A percentile compares a stretch with the other conserved stretches of the same genome.
These are phyloP conservation scores for Barbatosphaeria neglecta DNA, from an alignment of 495 filamentous ascomycete genomes.

Conservation along the genomic window DNA sequence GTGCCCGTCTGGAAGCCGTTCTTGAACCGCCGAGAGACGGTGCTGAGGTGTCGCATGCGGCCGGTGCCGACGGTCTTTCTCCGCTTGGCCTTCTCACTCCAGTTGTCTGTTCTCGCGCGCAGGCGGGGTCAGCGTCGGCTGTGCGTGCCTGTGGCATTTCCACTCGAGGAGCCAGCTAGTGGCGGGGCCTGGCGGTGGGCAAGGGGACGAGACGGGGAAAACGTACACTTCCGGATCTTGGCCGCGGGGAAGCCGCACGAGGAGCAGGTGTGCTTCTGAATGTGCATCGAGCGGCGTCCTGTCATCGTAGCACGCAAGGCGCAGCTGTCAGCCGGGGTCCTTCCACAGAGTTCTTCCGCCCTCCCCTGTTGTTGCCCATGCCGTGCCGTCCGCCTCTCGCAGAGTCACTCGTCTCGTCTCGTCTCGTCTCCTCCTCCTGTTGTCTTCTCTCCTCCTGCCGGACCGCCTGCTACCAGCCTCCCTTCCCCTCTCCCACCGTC, in stretches of 20 bases:
- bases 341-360: too few relatives aligned
- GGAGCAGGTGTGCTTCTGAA: constrained; percentile 97
- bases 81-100: constrained; percentile 98
- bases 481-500: too few relatives aligned
- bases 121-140: constrained; percentile 11
- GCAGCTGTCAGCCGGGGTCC: neutral
- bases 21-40: constrained; percentile 77
- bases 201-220: constrained; percentile 5
- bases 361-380: too few relatives aligned
- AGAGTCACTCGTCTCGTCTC: too few relatives aligned
- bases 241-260: constrained; percentile 96
- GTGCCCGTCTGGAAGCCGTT: constrained; percentile 90
- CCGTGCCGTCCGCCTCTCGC: too few relatives aligned
- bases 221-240: constrained; percentile 97
- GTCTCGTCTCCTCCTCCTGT: too few relatives aligned
- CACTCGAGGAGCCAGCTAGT: neutral
- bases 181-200: neutral
- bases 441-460: neutral
- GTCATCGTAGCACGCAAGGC: constrained; percentile 6
- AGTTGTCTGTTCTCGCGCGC: constrained; percentile 67
- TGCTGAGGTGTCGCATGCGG: constrained; percentile 84
- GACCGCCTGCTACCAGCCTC: neutral
- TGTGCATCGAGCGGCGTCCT: constrained; percentile 94
- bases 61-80: constrained; percentile 98
- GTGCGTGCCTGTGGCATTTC: neutral